phyloP scores from a whole-genome alignment of 108 stramenopile species.

The Skeletonema marinoi region DNA sequence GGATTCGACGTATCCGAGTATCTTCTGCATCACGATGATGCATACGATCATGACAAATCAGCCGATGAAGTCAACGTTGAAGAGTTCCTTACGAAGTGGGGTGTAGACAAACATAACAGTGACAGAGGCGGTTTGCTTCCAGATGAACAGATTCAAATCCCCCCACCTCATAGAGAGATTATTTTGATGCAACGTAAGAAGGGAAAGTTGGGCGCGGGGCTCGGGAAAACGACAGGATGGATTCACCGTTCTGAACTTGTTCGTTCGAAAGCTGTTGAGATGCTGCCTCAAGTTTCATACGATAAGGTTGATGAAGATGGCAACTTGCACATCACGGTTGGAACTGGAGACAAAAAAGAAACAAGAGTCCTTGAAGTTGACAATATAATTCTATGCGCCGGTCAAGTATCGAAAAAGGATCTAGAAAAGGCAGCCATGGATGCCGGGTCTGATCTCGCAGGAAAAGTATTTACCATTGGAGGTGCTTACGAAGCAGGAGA shows the following conservation, averaged over 20 bases:
- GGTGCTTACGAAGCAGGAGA: conserved; percentile 94
- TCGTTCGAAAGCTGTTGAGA: conserved; percentile 82
- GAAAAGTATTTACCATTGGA: conserved; percentile 89
- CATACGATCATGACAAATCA: conserved; percentile 49
- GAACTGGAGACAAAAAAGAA: conserved; percentile 53
- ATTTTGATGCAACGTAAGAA: conserved; percentile 93
- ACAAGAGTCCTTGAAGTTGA: conserved; percentile 86
- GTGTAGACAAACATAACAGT: conserved; percentile 75
- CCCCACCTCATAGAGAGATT: conserved; percentile 67
- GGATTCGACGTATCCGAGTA: conserved; percentile 98
- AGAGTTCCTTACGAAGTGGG: conserved; percentile 93
- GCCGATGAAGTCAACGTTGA: conserved; percentile 64
- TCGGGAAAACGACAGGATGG: conserved; percentile 98
- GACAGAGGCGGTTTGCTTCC: conserved; percentile 65
- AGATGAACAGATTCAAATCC: conserved; percentile 29
- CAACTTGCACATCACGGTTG: conserved; percentile 80
- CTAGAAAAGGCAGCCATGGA: conserved; percentile 39
- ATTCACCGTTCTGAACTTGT: conserved; percentile 92
- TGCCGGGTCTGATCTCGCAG: conserved; percentile 26
- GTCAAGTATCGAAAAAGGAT: conserved; percentile 75
- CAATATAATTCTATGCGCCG: conserved; percentile 95
- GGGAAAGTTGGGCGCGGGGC: conserved; percentile 86
- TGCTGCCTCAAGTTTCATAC: conserved; percentile 85
- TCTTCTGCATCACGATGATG: conserved; percentile 72
- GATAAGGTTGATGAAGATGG: conserved; percentile 91